phyloP scores from a whole-genome alignment of 2,329 filamentous ascomycete species.

The Taxawa tesnikishii region DNA sequence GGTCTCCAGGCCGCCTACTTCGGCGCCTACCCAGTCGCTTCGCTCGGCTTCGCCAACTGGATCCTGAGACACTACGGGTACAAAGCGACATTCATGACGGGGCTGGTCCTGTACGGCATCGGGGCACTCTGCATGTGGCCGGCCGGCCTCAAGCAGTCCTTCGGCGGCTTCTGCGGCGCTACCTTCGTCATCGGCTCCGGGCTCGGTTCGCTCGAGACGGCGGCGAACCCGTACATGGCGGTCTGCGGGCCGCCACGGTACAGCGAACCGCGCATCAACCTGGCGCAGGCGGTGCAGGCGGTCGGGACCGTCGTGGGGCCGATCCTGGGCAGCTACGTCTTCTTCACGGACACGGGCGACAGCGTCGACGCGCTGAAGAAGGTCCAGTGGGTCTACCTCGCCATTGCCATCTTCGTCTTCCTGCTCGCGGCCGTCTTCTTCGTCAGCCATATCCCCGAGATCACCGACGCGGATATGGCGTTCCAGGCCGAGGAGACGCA shows the following conservation, averaged over 20 bases:
- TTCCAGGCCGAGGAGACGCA: conserved; percentile 30
- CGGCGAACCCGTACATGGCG: conserved; percentile 41
- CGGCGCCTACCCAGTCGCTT: conserved; percentile 37
- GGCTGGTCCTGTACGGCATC: conserved; percentile 42
- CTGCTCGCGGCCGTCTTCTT: conserved; percentile 46
- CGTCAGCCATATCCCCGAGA: conserved; percentile 40
- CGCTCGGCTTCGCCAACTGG: conserved; percentile 35
- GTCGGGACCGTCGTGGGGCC: conserved; percentile 47
- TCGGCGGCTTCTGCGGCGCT: conserved; percentile 48
- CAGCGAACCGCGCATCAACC: conserved; percentile 45
- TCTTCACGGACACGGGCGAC: conserved; percentile 44
- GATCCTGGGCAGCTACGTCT: conserved; percentile 47
- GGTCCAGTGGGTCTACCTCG: conserved; percentile 54
- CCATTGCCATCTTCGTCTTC: conserved; percentile 48
- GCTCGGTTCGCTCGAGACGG: conserved; percentile 44
- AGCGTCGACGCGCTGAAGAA: conserved; percentile 39
- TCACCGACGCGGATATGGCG: conserved; percentile 51
- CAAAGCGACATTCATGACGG: conserved; percentile 35
- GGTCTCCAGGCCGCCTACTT: conserved; percentile 39
- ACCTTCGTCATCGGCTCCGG: conserved; percentile 44
- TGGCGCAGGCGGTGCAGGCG: conserved; percentile 47
- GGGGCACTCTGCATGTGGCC: conserved; percentile 50
- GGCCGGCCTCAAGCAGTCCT: conserved; percentile 40
- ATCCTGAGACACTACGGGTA: conserved; percentile 37
- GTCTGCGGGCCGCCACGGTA: conserved; percentile 49